These are phyloP conservation scores for Polysphondylium violaceum DNA, from an alignment of 78 protist species.

Conservation along the genomic window DNA sequence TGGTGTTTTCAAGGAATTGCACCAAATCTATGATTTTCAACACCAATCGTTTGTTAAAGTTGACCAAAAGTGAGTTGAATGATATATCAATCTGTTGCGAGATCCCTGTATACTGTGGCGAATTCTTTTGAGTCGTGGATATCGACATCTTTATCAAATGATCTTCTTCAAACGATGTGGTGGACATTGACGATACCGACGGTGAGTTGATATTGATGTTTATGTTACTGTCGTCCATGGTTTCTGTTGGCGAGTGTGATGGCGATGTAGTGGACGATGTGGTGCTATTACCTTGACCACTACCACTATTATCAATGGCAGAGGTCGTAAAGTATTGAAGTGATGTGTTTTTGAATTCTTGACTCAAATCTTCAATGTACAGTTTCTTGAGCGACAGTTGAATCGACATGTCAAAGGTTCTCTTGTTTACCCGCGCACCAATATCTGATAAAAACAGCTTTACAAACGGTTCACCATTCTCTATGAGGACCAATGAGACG, in stretches of 20 bases:
- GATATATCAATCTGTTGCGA: constrained; percentile 67
- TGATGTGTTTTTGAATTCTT: constrained; percentile 1
- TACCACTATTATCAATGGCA: not conserved
- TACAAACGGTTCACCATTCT: constrained; percentile 47
- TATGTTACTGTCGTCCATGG: too few relatives aligned
- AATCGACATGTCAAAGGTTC: constrained; percentile 55
- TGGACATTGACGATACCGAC: not conserved
- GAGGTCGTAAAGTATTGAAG: constrained; percentile 50
- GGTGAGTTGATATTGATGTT: not conserved
- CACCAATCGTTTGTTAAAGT: constrained; percentile 35
- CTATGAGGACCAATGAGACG: constrained; percentile 4
- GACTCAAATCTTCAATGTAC: constrained; percentile 54
- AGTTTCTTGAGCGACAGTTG: constrained; percentile 32
- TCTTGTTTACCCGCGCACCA: constrained; percentile 33
- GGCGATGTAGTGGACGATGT: too few relatives aligned
- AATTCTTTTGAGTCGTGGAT: constrained; percentile 47
- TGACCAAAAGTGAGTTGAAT: constrained; percentile 40
- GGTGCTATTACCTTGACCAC: not conserved
- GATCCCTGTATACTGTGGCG: constrained; percentile 60
- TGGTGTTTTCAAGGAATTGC: constrained; percentile 11
- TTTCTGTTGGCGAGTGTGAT: not conserved
- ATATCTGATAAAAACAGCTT: constrained; percentile 55
- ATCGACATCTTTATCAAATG: constrained; percentile 40
- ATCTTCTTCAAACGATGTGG: not conserved
- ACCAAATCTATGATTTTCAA: constrained; percentile 19